Base-by-base conservation (phyloP, 2,329 filamentous ascomycete species). In the Scolecobasidium constrictum region DNA sequence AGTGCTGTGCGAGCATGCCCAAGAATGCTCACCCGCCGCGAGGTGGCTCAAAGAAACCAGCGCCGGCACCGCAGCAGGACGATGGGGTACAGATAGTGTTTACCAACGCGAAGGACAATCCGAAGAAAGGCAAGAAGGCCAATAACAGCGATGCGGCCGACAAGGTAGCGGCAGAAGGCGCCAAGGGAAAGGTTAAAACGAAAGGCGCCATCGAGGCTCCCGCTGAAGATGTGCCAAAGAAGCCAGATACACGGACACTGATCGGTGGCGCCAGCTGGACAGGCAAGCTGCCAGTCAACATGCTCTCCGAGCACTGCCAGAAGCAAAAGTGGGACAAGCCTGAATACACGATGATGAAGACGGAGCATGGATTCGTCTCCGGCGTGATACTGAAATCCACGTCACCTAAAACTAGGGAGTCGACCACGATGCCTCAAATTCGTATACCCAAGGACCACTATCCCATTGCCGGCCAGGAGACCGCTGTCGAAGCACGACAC, bases 211-310 rank as follows among this genome's bases (percentile, higher is more conserved):
- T 50, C 28, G 52, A 48, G 15, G 37, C 34, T 11, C 50, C 50
- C 23, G 40, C 54, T 20, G 60, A 60, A 40, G 60, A 65, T 38
- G 63, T 58, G 5, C 68, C 67, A n/a, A 78, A 77, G 58, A 77
- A 73, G 52, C 75, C 76, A 33, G 70, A 76, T 38, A 74, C 73
- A 17, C 67, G 75, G 61, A 86, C 93, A 52, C 68, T 98, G 50
- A 94, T 98, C 56, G 92, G 87, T 34, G 92, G 92, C 38, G 78
- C 86, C 46, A 95, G 87, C 52, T 98, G 92, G 92, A 98, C 92
- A 0, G 92, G 92, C 33, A 98, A 98, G 61, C 68, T 98, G 22
- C 92, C 92, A 1, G 84, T 95, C 49, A 95, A 94, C 58, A 73
- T 96, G 54, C 75, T 96, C 49, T 86, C 84, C 26, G 92, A 96